Percentiles rank a stretch among this genome's conserved stretches.
Evolutionary conservation across 2,329 filamentous ascomycete species (phyloP).

Genomic region (Aspergillus persii): DNA sequence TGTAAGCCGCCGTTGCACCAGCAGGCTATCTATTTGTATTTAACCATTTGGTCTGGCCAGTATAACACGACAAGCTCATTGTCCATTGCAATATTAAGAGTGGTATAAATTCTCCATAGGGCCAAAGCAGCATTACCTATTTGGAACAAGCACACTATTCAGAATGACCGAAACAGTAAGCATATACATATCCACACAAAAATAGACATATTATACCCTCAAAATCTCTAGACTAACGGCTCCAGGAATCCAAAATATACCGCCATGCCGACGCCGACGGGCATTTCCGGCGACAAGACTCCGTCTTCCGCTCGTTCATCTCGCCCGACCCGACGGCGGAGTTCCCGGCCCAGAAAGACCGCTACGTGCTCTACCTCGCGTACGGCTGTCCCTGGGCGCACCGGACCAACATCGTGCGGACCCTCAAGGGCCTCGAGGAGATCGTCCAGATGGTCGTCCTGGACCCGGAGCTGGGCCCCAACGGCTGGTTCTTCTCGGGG

Average conservation of each 20-base stretch:
- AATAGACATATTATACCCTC: no score
- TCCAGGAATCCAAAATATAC: slow-evolving; percentile 24
- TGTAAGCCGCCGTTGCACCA: background rate
- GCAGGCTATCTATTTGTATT: background rate
- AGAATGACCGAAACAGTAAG: background rate
- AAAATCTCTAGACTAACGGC: background rate
- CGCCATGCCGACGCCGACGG: slow-evolving; percentile 47
- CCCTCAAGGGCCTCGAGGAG: slow-evolving; percentile 51
- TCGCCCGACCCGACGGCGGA: slow-evolving; percentile 51
- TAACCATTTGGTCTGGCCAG: no score
- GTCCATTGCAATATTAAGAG: no score
- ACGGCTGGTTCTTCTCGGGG: slow-evolving; percentile 75
- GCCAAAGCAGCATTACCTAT: no score
- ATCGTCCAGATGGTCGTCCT: slow-evolving; percentile 49
- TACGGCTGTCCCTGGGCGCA: slow-evolving; percentile 64
- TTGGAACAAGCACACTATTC: background rate
- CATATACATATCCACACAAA: background rate
- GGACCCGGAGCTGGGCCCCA: slow-evolving; percentile 37
- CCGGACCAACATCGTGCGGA: slow-evolving; percentile 47
- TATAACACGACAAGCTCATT: no score
- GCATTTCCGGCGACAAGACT: slow-evolving; percentile 53
- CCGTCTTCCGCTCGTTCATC: slow-evolving; percentile 56
- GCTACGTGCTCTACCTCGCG: slow-evolving; percentile 63
- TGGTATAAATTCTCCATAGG: no score
- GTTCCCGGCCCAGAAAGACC: slow-evolving; percentile 59